Base-by-base conservation (phyloP, 331 rosid genomes). In the Malus hybrid region DNA sequence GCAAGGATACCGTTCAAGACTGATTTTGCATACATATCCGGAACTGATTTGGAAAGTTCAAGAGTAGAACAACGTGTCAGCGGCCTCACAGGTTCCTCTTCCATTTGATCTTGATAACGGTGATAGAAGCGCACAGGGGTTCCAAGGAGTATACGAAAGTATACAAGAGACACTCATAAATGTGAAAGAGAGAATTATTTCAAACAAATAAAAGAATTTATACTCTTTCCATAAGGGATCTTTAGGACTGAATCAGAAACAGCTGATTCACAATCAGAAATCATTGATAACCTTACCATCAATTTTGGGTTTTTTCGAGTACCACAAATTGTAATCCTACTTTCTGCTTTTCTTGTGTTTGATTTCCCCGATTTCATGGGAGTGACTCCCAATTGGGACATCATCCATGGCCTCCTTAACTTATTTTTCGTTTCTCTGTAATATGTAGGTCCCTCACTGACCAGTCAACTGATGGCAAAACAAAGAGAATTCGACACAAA, bases 1-100 rank as follows among this genome's bases (percentile, higher is more conserved):
- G 92, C 92, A 57, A 88, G 90, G 83, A 84, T 85, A 84, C 96
- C 99, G 67, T 90, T 89, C 83, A 85, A 82, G 70, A 79, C 76
- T 70, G 99, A 95, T 84, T 54, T 92, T 80, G 90, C 81, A 71
- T 85, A 87, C 68, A 80, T 95, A 81, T 87, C 99, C 15, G 90
- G 91, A 80, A 87, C 89, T 78, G 87, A 78, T 78, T 85, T 83
- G 20, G 83, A 79, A 70, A 87, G 75, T 82, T 82, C 93, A 57
- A 80, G 85, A 76, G 83, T 79, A 79, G 92, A 90, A 84, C 88
- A 89, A 78, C 93, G 97, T 20, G 80, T 92, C 83, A 83, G 67
- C 77, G 81, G 82, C 73, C 93, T 90, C 70, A 87, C 99, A 90
- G 99, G 99, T 92, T 77, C 79, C 73, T 31, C 32, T 69, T 73